phyloP scores from a whole-genome alignment of 306 rosid genomes.

The Cicer cuneatum region DNA sequence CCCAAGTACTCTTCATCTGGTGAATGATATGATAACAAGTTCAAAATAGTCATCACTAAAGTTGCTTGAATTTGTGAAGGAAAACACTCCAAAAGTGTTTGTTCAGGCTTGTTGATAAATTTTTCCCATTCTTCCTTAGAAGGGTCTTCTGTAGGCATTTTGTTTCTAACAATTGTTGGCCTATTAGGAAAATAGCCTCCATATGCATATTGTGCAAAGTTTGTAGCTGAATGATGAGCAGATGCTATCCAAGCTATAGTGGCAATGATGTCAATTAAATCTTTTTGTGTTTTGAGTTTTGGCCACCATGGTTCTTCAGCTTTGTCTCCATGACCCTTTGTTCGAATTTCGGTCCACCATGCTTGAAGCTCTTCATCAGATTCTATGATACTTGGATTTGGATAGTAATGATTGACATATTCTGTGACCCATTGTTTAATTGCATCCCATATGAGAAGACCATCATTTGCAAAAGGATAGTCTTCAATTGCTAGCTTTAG shows the following conservation, averaged over 20 bases:
- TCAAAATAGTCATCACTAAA: conserved; percentile 43
- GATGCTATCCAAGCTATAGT: conserved; percentile 54
- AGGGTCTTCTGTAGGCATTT: conserved; percentile 57
- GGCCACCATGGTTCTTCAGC: conserved; percentile 61
- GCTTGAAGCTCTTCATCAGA: conserved; percentile 57
- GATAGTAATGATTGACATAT: conserved; percentile 57
- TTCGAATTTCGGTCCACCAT: conserved; percentile 59
- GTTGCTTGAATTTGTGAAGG: conserved; percentile 61
- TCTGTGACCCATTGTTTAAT: conserved; percentile 54
- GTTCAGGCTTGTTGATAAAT: conserved; percentile 42
- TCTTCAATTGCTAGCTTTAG: conserved; percentile 56
- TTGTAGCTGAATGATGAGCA: conserved; percentile 58
- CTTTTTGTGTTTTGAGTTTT: conserved; percentile 46
- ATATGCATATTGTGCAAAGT: conserved; percentile 51
- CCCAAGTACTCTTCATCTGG: conserved; percentile 58
- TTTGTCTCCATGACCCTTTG: conserved; percentile 54
- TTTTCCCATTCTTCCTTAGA: conserved; percentile 53
- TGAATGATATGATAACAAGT: conserved; percentile 55
- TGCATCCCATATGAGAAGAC: conserved; percentile 60
- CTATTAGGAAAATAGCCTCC: conserved; percentile 58
- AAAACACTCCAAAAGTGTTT: conserved; percentile 49
- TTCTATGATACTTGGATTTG: conserved; percentile 37
- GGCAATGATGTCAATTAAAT: conserved; percentile 45
- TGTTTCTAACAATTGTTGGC: conserved; percentile 49
- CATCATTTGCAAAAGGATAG: conserved; percentile 61